Evolutionary conservation across 2,329 filamentous ascomycete species (phyloP).

Genomic region (Ceratocystis colombiana): DNA sequence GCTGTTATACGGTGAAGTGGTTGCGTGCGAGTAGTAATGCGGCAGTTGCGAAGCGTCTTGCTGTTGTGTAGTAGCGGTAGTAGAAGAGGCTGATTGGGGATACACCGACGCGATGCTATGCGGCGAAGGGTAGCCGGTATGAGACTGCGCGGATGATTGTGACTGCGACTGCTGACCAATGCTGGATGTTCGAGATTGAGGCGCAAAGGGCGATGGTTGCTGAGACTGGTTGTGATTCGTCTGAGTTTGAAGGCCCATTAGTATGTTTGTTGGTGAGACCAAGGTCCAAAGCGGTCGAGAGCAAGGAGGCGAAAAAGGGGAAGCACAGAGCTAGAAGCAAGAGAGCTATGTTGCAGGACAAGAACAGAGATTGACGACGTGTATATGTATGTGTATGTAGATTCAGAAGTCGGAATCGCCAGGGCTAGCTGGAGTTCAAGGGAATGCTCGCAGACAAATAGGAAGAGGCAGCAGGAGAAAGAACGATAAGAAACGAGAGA

Average conservation of each 20-base stretch:
- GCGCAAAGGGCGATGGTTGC: slow-evolving; percentile 53
- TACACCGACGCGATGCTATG: slow-evolving; percentile 48
- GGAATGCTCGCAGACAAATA: background rate
- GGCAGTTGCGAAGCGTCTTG: slow-evolving; percentile 54
- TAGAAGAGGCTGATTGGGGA: slow-evolving; percentile 52
- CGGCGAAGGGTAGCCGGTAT: slow-evolving; percentile 56
- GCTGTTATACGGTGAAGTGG: slow-evolving; percentile 60
- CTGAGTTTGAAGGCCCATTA: slow-evolving; percentile 43
- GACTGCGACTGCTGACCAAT: slow-evolving; percentile 63
- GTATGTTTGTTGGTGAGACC: slow-evolving; percentile 32
- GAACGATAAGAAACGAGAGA: background rate
- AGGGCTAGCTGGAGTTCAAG: background rate
- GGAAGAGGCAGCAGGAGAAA: background rate
- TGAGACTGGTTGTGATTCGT: slow-evolving; percentile 51
- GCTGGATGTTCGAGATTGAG: slow-evolving; percentile 57
- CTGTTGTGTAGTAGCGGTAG: slow-evolving; percentile 46
- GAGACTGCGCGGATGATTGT: slow-evolving; percentile 47
- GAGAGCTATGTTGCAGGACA: background rate
- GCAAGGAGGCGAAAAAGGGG: background rate
- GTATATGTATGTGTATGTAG: background rate
- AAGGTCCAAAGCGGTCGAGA: background rate
- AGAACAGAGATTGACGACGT: background rate
- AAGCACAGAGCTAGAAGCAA: too few relatives aligned
- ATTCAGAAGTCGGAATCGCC: background rate
- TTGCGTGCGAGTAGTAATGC: slow-evolving; percentile 64